Evolutionary conservation across 2,329 filamentous ascomycete species (phyloP).

Genomic region (Cytospora piceicola): DNA sequence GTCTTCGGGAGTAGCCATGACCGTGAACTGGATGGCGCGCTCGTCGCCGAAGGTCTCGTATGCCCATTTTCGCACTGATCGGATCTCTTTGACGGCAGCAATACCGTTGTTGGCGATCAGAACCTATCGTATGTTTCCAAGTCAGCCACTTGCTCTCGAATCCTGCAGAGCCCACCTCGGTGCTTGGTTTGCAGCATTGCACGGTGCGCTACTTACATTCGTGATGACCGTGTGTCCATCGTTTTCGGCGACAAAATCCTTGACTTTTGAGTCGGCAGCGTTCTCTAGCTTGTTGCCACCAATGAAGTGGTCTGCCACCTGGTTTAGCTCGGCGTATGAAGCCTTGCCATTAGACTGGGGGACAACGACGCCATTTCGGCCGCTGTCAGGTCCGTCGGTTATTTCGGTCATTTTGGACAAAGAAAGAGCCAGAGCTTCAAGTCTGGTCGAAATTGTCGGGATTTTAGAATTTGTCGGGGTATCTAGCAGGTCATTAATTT

Average conservation of each 20-base stretch:
- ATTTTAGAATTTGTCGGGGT: slow-evolving; percentile 18
- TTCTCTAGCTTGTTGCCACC: slow-evolving; percentile 87
- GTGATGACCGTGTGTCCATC: slow-evolving; percentile 98
- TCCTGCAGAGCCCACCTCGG: background rate
- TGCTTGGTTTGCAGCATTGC: background rate
- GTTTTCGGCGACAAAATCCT: slow-evolving; percentile 90
- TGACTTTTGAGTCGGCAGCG: slow-evolving; percentile 83
- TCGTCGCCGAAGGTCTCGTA: slow-evolving; percentile 99
- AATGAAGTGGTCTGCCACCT: slow-evolving; percentile 91
- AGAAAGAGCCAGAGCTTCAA: slow-evolving; percentile 24
- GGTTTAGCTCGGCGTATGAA: slow-evolving; percentile 79
- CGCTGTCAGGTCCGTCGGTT: slow-evolving; percentile 45
- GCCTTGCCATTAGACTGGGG: slow-evolving; percentile 60
- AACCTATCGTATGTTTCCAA: slow-evolving; percentile 60
- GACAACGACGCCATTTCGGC: slow-evolving; percentile 53
- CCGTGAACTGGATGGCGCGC: slow-evolving; percentile 96
- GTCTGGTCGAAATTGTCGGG: slow-evolving; percentile 23
- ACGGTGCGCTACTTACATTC: slow-evolving; percentile 67
- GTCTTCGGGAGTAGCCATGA: slow-evolving; percentile 99
- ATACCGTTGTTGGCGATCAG: slow-evolving; percentile 99
- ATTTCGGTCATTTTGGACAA: slow-evolving; percentile 52
- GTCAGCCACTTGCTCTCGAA: background rate
- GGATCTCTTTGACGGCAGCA: slow-evolving; percentile 98
- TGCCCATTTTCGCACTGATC: slow-evolving; percentile 99
- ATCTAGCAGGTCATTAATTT: slow-evolving; percentile 36